Conservation (phyloP, 441 rosid species). For the Gossypium gossypioides region DNA sequence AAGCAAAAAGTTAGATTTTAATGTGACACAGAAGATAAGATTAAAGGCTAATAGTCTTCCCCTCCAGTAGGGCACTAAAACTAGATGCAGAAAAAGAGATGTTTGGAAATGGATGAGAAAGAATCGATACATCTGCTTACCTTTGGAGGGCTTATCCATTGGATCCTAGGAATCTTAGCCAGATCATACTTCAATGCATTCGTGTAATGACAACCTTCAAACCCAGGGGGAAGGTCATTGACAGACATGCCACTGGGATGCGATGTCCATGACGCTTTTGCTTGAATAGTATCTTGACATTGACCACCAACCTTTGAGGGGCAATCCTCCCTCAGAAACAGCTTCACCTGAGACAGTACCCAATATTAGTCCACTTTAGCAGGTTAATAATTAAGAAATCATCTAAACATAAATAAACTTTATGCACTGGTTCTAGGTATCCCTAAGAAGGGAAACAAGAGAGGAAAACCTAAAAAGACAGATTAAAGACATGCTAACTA, state of each 20-base stretch:
- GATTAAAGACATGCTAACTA: not conserved
- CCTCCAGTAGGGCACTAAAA: not conserved
- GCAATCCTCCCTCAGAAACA: slow-evolving; percentile 33
- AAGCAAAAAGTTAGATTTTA: not conserved
- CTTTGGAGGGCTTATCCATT: slow-evolving; percentile 52
- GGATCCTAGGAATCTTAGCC: slow-evolving; percentile 21
- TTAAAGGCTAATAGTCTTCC: not conserved
- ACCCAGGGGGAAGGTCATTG: slow-evolving; percentile 34
- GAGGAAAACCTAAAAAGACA: not conserved
- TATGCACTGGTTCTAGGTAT: not conserved
- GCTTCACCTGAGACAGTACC: slow-evolving; percentile 31
- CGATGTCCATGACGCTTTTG: slow-evolving; percentile 8
- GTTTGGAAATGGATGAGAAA: not conserved
- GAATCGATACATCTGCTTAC: slow-evolving; percentile 22
- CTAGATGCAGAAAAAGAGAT: not conserved
- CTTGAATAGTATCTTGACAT: slow-evolving; percentile 18
- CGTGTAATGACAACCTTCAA: slow-evolving; percentile 21
- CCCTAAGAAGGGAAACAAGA: not conserved
- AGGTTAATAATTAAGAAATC: not conserved
- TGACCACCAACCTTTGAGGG: slow-evolving; percentile 35
- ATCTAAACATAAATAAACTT: not conserved
- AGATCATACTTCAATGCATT: slow-evolving; percentile 11
- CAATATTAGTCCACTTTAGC: slow-evolving; percentile 6
- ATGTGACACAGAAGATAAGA: not conserved
- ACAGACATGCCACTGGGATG: slow-evolving; percentile 7